Evolutionary conservation across 768 basidiomycete species (phyloP).

Genomic region (Auricularia sp.): DNA sequence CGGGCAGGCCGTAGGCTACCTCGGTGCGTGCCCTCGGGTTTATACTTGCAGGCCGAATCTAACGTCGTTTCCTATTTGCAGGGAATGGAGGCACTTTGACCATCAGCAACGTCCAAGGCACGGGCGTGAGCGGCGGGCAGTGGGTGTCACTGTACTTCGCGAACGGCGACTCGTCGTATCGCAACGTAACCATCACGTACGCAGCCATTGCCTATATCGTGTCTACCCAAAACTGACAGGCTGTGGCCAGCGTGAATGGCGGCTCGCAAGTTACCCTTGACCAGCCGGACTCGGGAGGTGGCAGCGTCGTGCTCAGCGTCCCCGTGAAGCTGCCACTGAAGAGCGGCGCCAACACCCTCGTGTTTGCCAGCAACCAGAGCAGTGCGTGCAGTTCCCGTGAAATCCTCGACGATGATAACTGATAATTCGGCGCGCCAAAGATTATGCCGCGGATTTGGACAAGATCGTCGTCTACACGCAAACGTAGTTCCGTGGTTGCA

Average conservation of each 20-base stretch:
- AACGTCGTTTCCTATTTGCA: conserved; percentile 10
- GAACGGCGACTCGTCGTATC: conserved; percentile 50
- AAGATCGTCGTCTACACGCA: conserved; percentile 62
- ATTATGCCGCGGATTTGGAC: conserved; percentile 50
- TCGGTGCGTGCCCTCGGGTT: conserved; percentile 29
- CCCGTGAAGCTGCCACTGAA: conserved; percentile 43
- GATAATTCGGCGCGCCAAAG: conserved; percentile 18
- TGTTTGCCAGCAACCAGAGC: conserved; percentile 38
- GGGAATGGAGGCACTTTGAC: conserved; percentile 51
- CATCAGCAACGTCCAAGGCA: conserved; percentile 46
- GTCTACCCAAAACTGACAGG: neutral
- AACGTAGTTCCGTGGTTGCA: conserved; percentile 36
- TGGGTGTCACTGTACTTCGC: conserved; percentile 57
- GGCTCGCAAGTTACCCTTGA: conserved; percentile 43
- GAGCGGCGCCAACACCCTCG: conserved; percentile 43
- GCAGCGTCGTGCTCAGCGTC: conserved; percentile 42
- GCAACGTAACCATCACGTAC: conserved; percentile 51
- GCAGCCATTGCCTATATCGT: conserved; percentile 6
- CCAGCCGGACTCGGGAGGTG: conserved; percentile 49
- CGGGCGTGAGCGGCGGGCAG: conserved; percentile 33
- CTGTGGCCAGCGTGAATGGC: conserved; percentile 41
- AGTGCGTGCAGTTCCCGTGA: conserved; percentile 27
- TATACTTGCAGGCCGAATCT: neutral
- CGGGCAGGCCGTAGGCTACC: conserved; percentile 42
- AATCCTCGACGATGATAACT: neutral